phyloP scores from a whole-genome alignment of 192 early-diverging fungal species.

The Funneliformis mosseae region DNA sequence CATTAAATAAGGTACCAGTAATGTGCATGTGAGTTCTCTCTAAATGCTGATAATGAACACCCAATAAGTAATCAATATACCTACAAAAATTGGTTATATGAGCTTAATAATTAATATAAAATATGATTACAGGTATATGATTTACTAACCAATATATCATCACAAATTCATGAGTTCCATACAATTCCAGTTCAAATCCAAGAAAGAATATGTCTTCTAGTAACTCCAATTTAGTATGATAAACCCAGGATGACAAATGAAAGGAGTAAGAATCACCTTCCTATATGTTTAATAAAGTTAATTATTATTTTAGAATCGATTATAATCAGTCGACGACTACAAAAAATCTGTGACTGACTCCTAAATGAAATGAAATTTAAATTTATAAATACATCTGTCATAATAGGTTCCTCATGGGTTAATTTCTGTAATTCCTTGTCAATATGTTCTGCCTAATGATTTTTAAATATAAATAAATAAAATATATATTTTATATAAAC shows the following conservation, averaged over 20 bases:
- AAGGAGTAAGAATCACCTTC: slow-evolving; percentile 40
- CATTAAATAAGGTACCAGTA: not conserved
- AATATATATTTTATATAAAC: not conserved
- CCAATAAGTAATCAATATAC: slow-evolving; percentile 35
- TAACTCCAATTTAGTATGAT: slow-evolving; percentile 58
- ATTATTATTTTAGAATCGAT: not conserved
- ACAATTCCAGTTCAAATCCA: slow-evolving; percentile 72
- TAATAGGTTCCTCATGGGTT: slow-evolving; percentile 24
- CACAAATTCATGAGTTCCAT: slow-evolving; percentile 60
- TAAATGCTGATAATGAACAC: slow-evolving; percentile 32
- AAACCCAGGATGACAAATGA: slow-evolving; percentile 68
- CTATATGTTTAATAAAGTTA: not conserved
- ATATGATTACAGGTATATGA: not conserved
- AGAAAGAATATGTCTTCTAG: slow-evolving; percentile 57
- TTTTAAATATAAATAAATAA: not conserved
- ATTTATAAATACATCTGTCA: slow-evolving; percentile 11
- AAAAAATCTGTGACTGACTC: not conserved
- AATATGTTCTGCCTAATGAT: slow-evolving; percentile 38
- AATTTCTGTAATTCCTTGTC: slow-evolving; percentile 35
- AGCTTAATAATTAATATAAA: not conserved
- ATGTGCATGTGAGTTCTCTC: slow-evolving; percentile 23
- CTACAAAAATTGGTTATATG: not conserved
- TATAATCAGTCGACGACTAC: not conserved
- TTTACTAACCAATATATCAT: slow-evolving; percentile 63
- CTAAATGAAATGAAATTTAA: not conserved